Base-by-base conservation (phyloP, 306 rosid genomes). In the Datisca glomerata region DNA sequence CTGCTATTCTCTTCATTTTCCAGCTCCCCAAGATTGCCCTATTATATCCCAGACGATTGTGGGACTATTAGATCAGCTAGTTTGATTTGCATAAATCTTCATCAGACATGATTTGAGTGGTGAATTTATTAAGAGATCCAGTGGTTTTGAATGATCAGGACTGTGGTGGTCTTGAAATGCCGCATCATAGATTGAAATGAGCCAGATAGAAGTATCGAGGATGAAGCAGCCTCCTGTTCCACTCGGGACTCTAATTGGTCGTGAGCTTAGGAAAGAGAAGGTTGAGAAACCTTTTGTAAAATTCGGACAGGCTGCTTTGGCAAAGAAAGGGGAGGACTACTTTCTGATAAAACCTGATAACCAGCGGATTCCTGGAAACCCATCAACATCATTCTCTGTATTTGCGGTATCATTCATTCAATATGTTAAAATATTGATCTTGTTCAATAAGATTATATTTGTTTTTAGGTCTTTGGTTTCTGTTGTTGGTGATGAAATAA, bases 291-390 rank as follows among this genome's bases (percentile, higher is more conserved):
- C 98, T 45, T 78, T 66, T 31, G 74, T 91, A 31, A 91, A 85
- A 74, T 73, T 70, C 55, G 98, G 98, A 19, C 98, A 91, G 64
- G 94, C 98, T 55, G 98, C 86, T 53, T 73, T 91, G 91, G 96
- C 96, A 14, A 91, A 75, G 78, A 91, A 91, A 60, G 98, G 98
- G 53, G 98, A 91, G 69, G 96, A 91, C 66, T 91, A 75, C 69
- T 91, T 75, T 73, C 63, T 91, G 39, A 78, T 91, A 51, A 91
- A 78, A 63, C 74, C 63, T 0, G 96, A 91, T 47, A 84, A 79
- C 75, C 74, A 66, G 29, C 69, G 94, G 59, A 61, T 78, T 70
- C 86, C 75, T 7, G 91, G 80, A 18, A 72, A 84, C 66, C 64
- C 72, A 1, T 73, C 91, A 5, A 80, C 98, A 2, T 49, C 67